phyloP scores from a whole-genome alignment of 1,284 basidiomycete species.

The Papiliotrema nemorosa region DNA sequence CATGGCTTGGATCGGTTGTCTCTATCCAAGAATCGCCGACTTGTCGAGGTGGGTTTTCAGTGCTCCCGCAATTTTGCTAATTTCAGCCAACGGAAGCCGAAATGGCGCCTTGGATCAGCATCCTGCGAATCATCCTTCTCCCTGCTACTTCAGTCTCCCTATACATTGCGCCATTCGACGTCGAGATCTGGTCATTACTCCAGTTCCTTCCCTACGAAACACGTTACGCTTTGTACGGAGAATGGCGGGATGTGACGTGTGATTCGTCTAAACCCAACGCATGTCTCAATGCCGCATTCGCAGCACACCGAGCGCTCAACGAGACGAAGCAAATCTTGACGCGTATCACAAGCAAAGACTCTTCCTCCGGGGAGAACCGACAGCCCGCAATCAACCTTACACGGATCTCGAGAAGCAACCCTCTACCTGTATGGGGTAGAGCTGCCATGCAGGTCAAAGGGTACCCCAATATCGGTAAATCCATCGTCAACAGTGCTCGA shows the following conservation, averaged over 20 bases:
- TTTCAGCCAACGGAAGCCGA: constrained; percentile 37
- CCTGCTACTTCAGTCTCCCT: constrained; percentile 82
- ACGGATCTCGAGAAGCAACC: constrained; percentile 90
- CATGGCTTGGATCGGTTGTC: constrained; percentile 15
- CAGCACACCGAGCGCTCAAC: constrained; percentile 47
- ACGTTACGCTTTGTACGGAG: constrained; percentile 89
- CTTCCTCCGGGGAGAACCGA: constrained; percentile 6
- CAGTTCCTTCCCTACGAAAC: constrained; percentile 69
- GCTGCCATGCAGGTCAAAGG: constrained; percentile 93
- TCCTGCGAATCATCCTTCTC: constrained; percentile 75
- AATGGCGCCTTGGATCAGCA: constrained; percentile 65
- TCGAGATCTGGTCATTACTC: constrained; percentile 84
- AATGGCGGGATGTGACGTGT: constrained; percentile 77
- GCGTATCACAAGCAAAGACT: constrained; percentile 35
- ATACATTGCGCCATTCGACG: constrained; percentile 78
- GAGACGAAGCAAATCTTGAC: constrained; percentile 52
- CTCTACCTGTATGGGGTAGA: constrained; percentile 83
- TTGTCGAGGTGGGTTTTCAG: too few species aligned
- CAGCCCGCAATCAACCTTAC: constrained; percentile 62
- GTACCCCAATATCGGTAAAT: constrained; percentile 89
- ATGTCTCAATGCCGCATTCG: constrained; percentile 35
- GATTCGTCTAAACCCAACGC: constrained; percentile 21
- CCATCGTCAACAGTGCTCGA: constrained; percentile 84
- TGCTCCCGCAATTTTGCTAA: constrained; percentile 36
- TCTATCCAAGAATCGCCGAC: too few species aligned